These are phyloP conservation scores for Aspergillus fischeri DNA, from an alignment of 2,329 filamentous ascomycete species.

Conservation along the genomic window DNA sequence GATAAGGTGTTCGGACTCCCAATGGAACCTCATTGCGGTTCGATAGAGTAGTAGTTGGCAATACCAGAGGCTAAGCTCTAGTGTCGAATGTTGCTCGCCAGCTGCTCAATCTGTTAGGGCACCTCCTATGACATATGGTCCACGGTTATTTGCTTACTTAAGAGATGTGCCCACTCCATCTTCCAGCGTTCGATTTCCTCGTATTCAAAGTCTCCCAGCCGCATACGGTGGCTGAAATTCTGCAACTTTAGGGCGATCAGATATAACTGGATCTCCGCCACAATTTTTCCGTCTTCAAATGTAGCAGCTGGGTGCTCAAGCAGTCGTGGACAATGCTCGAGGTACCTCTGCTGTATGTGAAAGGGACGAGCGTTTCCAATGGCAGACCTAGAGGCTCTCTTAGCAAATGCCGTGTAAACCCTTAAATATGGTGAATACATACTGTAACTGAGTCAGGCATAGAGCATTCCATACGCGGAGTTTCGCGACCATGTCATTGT, in stretches of 20 bases:
- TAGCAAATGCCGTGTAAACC: constrained; percentile 5
- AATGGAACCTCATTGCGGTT: constrained; percentile 24
- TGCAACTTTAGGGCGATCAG: constrained; percentile 26
- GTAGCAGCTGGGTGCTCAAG: constrained; percentile 28
- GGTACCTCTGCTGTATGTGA: constrained; percentile 26
- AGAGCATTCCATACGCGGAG: constrained; percentile 33
- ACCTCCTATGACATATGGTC: neutral
- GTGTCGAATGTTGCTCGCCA: constrained; percentile 25
- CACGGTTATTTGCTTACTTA: constrained; percentile 17
- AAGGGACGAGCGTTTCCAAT: constrained; percentile 30
- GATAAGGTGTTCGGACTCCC: constrained; percentile 22
- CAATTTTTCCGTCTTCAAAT: constrained; percentile 26
- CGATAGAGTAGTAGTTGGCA: constrained; percentile 33
- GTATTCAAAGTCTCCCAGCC: constrained; percentile 24
- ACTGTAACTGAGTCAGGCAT: constrained; percentile 33
- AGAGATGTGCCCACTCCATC: constrained; percentile 30
- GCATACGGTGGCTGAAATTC: constrained; percentile 22
- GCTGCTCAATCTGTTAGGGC: constrained; percentile 14
- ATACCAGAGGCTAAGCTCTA: constrained; percentile 33
- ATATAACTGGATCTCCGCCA: constrained; percentile 32
- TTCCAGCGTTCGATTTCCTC: constrained; percentile 34
- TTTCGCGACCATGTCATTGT: constrained; percentile 27
- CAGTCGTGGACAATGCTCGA: constrained; percentile 29
- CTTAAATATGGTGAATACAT: constrained; percentile 4
- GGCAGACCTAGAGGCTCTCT: constrained; percentile 18